Percentiles rank a stretch among this genome's conserved stretches.
Evolutionary conservation across 345 rosid species (phyloP).

Genomic region (Corchorus olitorius): DNA sequence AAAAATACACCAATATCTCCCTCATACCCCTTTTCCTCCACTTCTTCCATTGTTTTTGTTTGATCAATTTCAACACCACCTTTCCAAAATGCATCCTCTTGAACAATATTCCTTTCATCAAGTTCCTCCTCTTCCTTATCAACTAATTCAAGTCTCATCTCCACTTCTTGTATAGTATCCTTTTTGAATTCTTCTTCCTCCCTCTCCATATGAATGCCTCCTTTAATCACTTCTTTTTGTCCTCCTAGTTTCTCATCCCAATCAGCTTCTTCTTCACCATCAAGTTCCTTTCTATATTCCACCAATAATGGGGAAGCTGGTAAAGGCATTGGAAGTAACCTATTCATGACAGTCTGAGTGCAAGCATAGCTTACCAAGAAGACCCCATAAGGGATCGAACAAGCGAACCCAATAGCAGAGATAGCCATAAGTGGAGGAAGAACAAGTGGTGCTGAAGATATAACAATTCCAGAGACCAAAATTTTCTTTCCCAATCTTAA

Average conservation of each 20-base stretch:
- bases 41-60: neutral
- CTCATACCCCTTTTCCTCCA: conserved; percentile 6
- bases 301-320: conserved; percentile 17
- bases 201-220: conserved; percentile 10
- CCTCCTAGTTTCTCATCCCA: conserved; percentile 23
- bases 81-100: neutral
- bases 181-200: conserved; percentile 28
- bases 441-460: conserved; percentile 61
- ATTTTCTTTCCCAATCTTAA: conserved; percentile 58
- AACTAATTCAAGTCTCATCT: conserved; percentile 29
- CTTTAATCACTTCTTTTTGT: conserved; percentile 13
- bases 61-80: neutral
- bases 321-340: conserved; percentile 50
- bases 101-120: conserved; percentile 3
- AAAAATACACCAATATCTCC: neutral
- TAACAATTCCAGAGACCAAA: conserved; percentile 48
- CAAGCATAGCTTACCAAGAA: conserved; percentile 70
- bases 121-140: conserved; percentile 17
- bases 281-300: conserved; percentile 10
- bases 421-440: conserved; percentile 68
- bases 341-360: conserved; percentile 69
- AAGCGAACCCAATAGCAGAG: conserved; percentile 55
- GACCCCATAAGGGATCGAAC: conserved; percentile 62
- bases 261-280: conserved; percentile 19
- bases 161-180: conserved; percentile 14